Percentiles rank a stretch among this genome's conserved stretches.
Evolutionary conservation across 1,284 basidiomycete genomes (phyloP).

Genomic region (Apiotrichum sp.): DNA sequence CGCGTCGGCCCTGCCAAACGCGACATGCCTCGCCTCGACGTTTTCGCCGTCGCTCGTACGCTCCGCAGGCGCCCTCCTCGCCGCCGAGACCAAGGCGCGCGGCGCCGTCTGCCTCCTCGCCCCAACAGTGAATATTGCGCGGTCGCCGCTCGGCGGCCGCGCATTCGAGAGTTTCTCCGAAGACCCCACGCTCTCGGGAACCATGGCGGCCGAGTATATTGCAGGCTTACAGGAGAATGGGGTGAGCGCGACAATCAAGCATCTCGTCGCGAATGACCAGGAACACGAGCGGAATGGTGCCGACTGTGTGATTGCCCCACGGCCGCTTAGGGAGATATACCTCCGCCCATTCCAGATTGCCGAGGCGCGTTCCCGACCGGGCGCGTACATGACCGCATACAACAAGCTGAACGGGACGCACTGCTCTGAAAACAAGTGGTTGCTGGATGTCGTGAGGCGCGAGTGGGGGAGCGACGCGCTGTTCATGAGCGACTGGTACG

Average conservation of each 20-base stretch:
- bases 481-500: constrained; percentile 56
- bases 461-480: constrained; percentile 67
- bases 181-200: constrained; percentile 64
- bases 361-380: constrained; percentile 54
- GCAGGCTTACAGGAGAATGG: constrained; percentile 63
- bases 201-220: constrained; percentile 62
- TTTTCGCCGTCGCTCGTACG: neutral
- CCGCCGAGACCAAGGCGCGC: constrained; percentile 3
- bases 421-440: constrained; percentile 62
- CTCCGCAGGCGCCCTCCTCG: neutral
- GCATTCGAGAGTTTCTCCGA: constrained; percentile 59
- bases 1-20: neutral
- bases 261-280: constrained; percentile 31
- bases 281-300: constrained; percentile 16
- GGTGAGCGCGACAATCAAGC: constrained; percentile 51
- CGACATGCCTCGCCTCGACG: neutral
- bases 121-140: constrained; percentile 66
- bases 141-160: constrained; percentile 62
- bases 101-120: constrained; percentile 1
- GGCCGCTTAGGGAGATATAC: constrained; percentile 75
- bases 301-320: constrained; percentile 50
- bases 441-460: constrained; percentile 38
- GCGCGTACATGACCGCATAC: constrained; percentile 48
- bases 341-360: constrained; percentile 76
- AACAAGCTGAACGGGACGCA: constrained; percentile 62